Conservation (phyloP, 306 rosid species). For the Malus domestica region ASM211411v1 NC_041800.1:21133733-21134232, state of each 20-base stretch:
- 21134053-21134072: not conserved
- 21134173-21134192: not conserved
- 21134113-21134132: not conserved
- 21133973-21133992: not conserved
- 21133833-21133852: not conserved
- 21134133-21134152: not conserved
- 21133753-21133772: too few species aligned
- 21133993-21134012: not conserved
- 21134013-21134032: not conserved
- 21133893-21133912: not conserved
- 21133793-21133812: too few species aligned
- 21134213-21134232: constrained; percentile 31
- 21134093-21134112: not conserved
- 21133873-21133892: not conserved
- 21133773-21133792: too few species aligned
- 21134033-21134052: not conserved
- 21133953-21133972: not conserved
- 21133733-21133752: too few species aligned
- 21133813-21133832: not conserved
- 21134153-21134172: not conserved
- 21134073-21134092: not conserved
- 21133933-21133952: not conserved
- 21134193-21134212: constrained; percentile 9
- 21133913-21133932: not conserved
- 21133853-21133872: too few species aligned